These are phyloP conservation scores for Pleurotus cornucopiae DNA, from an alignment of 768 basidiomycete genomes.

Conservation along the genomic window DNA sequence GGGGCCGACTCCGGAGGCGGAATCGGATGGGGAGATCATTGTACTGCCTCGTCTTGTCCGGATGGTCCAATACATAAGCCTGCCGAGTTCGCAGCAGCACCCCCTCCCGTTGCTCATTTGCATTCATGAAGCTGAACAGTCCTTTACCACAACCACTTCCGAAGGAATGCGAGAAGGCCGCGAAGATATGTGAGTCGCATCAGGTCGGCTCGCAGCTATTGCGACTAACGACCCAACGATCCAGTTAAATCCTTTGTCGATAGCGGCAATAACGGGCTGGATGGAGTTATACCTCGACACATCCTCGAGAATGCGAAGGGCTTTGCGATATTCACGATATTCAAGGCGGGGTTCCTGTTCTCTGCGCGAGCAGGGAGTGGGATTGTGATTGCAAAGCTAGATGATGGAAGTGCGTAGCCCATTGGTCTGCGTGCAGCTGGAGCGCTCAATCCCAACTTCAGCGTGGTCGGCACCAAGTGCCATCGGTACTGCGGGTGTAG, in stretches of 20 bases:
- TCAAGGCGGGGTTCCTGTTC: conserved; percentile 73
- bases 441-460: conserved; percentile 22
- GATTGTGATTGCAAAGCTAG: conserved; percentile 80
- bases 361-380: conserved; percentile 84
- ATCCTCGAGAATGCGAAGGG: conserved; percentile 54
- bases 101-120: background rate
- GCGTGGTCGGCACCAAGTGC: conserved; percentile 95
- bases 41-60: background rate
- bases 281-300: conserved; percentile 57
- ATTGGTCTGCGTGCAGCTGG: background rate
- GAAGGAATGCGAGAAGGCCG: conserved; percentile 85
- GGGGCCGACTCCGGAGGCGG: no score
- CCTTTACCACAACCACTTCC: conserved; percentile 57
- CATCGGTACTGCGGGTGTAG: conserved; percentile 89
- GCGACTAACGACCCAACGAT: background rate
- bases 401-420: conserved; percentile 68
- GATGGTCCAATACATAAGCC: conserved; percentile 1
- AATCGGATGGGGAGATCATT: background rate
- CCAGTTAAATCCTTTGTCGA: conserved; percentile 85
- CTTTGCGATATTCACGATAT: conserved; percentile 88
- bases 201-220: conserved; percentile 8
- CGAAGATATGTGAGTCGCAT: conserved; percentile 69
- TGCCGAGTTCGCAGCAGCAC: background rate
- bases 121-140: conserved; percentile 41
- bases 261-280: conserved; percentile 74